phyloP scores from a whole-genome alignment of 345 rosid genomes.

The Isatis tinctoria region DNA sequence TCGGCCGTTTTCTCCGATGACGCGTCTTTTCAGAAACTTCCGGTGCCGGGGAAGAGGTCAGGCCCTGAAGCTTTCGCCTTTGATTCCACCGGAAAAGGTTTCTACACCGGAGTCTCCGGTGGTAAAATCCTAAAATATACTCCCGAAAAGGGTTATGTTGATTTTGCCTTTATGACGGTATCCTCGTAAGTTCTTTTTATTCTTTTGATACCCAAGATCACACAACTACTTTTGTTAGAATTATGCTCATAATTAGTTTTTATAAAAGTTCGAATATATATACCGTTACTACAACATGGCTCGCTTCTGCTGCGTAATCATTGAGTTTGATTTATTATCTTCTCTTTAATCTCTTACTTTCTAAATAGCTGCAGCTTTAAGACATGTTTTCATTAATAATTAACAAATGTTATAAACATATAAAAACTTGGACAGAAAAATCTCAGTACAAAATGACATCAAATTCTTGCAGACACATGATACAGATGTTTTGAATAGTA shows the following conservation, averaged over 20 bases:
- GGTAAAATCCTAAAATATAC: slow-evolving; percentile 38
- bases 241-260: neutral
- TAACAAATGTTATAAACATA: no score
- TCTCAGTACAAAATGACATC: neutral
- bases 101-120: slow-evolving; percentile 41
- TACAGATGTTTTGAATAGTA: neutral
- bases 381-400: neutral
- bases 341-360: neutral
- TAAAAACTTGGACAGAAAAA: neutral
- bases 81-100: slow-evolving; percentile 28
- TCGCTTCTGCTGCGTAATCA: neutral
- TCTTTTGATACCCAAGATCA: neutral
- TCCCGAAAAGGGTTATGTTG: slow-evolving; percentile 14
- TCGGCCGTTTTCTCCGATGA: neutral
- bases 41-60: slow-evolving; percentile 22
- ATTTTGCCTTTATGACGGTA: slow-evolving; percentile 16
- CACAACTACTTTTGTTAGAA: neutral
- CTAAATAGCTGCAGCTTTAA: neutral
- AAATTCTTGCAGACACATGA: neutral
- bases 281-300: neutral
- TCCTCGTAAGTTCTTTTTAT: slow-evolving; percentile 14
- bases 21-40: slow-evolving; percentile 13
- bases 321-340: neutral
- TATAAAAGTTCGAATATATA: neutral
- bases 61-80: slow-evolving; percentile 35